Conservation (phyloP, 495 filamentous ascomycete genomes). For the Elasticomyces elasticus region DNA sequence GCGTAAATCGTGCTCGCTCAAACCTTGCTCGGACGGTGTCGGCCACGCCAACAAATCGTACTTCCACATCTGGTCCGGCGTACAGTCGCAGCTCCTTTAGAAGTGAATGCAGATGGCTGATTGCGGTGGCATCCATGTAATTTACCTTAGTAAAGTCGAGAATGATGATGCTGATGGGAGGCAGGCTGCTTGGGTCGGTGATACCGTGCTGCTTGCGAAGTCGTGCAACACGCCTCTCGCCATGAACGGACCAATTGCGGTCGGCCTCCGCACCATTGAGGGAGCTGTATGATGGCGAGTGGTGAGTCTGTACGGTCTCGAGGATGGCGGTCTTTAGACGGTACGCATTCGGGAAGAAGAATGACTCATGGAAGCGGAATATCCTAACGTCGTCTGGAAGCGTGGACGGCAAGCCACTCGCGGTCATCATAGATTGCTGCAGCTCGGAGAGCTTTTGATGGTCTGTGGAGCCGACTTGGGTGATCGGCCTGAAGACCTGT, state of each 20-base stretch:
- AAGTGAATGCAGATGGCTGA: slow-evolving; percentile 6
- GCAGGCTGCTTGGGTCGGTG: slow-evolving; percentile 9
- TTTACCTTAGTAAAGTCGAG: slow-evolving; percentile 18
- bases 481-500: slow-evolving; percentile 33
- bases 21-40: slow-evolving; percentile 3
- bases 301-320: slow-evolving; percentile 35
- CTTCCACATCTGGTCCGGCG: slow-evolving; percentile 11
- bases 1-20: slow-evolving; percentile 4
- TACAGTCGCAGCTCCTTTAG: slow-evolving; percentile 10
- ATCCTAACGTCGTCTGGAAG: slow-evolving; percentile 33
- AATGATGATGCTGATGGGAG: slow-evolving; percentile 16
- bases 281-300: slow-evolving; percentile 25
- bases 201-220: slow-evolving; percentile 23
- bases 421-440: background rate
- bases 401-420: slow-evolving; percentile 16
- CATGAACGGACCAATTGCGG: slow-evolving; percentile 40
- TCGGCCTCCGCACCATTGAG: slow-evolving; percentile 30
- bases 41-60: slow-evolving; percentile 9
- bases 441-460: slow-evolving; percentile 7
- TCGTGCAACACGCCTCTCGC: slow-evolving; percentile 26
- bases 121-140: slow-evolving; percentile 15
- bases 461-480: slow-evolving; percentile 10
- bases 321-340: slow-evolving; percentile 33
- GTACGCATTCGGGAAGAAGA: slow-evolving; percentile 43
- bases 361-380: slow-evolving; percentile 35